phyloP scores from a whole-genome alignment of 1,139 yeast genomes.

The Debaryomyces fabryi region DNA sequence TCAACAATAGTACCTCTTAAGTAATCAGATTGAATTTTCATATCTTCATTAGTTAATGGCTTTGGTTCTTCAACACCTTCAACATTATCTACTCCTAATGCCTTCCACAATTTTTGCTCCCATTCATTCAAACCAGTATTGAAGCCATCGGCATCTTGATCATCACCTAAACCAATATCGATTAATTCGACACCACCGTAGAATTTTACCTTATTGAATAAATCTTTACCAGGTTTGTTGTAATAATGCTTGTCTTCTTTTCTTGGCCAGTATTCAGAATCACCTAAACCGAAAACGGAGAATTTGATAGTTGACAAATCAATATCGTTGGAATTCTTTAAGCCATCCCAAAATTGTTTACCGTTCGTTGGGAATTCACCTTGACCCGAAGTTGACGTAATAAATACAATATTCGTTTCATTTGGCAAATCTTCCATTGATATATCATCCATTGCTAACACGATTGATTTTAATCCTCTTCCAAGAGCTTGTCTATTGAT shows the following conservation, averaged over 20 bases:
- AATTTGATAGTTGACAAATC: conserved; percentile 72
- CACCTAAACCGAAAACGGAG: conserved; percentile 91
- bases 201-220: conserved; percentile 61
- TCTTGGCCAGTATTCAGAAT: conserved; percentile 95
- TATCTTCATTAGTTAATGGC: conserved; percentile 94
- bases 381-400: conserved; percentile 94
- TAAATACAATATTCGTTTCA: conserved; percentile 80
- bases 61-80: conserved; percentile 93
- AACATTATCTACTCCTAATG: conserved; percentile 82
- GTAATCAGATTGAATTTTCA: conserved; percentile 83
- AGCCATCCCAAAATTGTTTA: conserved; percentile 83
- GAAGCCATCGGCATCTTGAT: conserved; percentile 95
- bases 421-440: conserved; percentile 77
- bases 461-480: conserved; percentile 80
- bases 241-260: conserved; percentile 92
- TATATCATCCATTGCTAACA: conserved; percentile 82
- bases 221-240: conserved; percentile 87
- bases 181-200: conserved; percentile 75
- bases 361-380: conserved; percentile 98
- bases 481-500: conserved; percentile 82
- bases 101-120: conserved; percentile 86
- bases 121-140: conserved; percentile 86
- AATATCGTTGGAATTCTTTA: conserved; percentile 69
- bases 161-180: conserved; percentile 89
- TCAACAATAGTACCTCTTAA: conserved; percentile 93